Evolutionary conservation across 768 basidiomycete genomes (phyloP), one percentile per base, ranked within the genome.

Genomic region (Termitomyces sp.): DNA sequence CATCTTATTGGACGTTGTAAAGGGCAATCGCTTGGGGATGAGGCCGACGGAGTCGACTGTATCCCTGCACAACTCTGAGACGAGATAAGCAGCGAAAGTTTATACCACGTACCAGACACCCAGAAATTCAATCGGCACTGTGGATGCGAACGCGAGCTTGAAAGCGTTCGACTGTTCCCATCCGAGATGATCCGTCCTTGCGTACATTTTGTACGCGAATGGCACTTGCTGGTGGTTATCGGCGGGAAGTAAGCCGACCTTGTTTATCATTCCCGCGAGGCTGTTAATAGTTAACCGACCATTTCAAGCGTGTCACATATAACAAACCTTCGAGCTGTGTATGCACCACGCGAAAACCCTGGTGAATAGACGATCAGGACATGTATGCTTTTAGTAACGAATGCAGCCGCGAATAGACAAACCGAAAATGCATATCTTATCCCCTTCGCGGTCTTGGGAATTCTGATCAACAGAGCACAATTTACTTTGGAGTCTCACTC

Each of bases 401-500:
- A 9, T 7, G 18, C 16, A 5, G 50, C 6, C 1, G 18, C 2
- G 31, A 39, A 22, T 29, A 26, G 13, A 63, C 66, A 16, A 48
- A 74, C 86, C 86, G 60, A 87, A 86, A 37, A 88, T 75, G 60
- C 77, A 86, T 15, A 88, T 82, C 58, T 75, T 75, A 69, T 88
- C 85, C 28, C 82, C 82, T 16, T 70, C 65, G 5, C 70, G 70
- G 60, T 81, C 80, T 81, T 50, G n/a, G 41, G 5, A 51, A 2
- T 3, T 6, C 28, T 41, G 24, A 28, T 20, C 10, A 15, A 28
- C 2, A 29, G 2, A 29, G 37, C 2, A 28, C 5, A 12, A 13
- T 6, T 0, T 26, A 15, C 6, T 20, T 13, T 15, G 55, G 16
- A 36, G 15, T 31, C 37, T 44, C 12, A 13, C 42, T 52, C 66